Base-by-base conservation (phyloP, 73 alveolate genomes). In the Paraurostyla sp. region DNA sequence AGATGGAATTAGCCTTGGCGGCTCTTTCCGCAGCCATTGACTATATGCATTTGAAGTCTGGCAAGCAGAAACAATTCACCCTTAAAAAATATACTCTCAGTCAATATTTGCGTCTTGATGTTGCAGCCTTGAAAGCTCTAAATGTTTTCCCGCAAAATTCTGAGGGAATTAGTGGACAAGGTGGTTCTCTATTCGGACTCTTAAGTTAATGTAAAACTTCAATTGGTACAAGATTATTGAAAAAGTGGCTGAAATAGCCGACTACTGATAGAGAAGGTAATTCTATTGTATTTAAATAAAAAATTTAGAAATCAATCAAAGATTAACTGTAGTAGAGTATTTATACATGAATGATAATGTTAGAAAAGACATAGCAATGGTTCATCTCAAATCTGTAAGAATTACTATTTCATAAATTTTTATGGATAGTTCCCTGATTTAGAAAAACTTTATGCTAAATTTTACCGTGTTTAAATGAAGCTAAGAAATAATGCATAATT, bases 181-280 rank as follows among this genome's bases (percentile, higher is more conserved):
- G 88, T 38, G 83, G 88, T 42, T 81, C 97, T 36, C 27, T 95
- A 35, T 89, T 80, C 43, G 96, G 89, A 11, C 60, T 94, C 49
- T 80, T 96, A 57, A 94, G 92, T 88, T 48, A 81, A 73, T 84
- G 96, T 62, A 94, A 89, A 59, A 96, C 98, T 35, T 32, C 91
- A 45, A 90, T 87, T 40, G 99, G 99, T 13, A 54, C 80, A 18
- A 58, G 97, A 51, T 71, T 87, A 30, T 93, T 96, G 32, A 89
- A 93, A 83, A 88, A 93, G 83, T 94, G 99, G 98, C 87, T 96
- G 6, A 94, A 92, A 63, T 90, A 89, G 69, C 98, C 99, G n/a
- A 65, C 94, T 30, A 80, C 91, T 49, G 91, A 95, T 48, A 81
- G 91, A 59, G 91, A 81, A n/a, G 89, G 89, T 78, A 78, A 78